Conservation (phyloP, 495 filamentous ascomycete genomes). For the Physcia stellaris region DNA sequence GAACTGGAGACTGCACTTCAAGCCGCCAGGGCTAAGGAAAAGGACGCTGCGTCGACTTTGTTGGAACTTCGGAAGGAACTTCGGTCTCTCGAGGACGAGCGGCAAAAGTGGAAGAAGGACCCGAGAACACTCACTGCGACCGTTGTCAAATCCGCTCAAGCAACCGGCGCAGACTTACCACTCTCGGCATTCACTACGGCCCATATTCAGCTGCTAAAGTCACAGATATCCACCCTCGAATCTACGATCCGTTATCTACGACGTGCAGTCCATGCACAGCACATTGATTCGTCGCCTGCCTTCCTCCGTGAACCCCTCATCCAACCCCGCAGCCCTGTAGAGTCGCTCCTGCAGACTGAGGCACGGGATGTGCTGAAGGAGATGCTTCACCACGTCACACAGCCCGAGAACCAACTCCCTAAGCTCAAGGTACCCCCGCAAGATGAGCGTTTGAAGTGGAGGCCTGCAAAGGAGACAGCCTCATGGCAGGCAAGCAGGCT, state of each 20-base stretch:
- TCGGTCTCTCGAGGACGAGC: slow-evolving; percentile 43
- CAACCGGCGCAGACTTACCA: slow-evolving; percentile 37
- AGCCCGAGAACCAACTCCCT: slow-evolving; percentile 4
- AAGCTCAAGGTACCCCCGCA: slow-evolving; percentile 3
- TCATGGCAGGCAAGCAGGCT: slow-evolving; percentile 9
- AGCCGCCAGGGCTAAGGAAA: slow-evolving; percentile 40
- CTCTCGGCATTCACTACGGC: slow-evolving; percentile 39
- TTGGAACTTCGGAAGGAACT: slow-evolving; percentile 27
- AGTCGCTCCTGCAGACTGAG: slow-evolving; percentile 5
- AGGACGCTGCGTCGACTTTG: slow-evolving; percentile 30
- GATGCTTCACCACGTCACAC: slow-evolving; percentile 9
- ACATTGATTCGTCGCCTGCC: slow-evolving; percentile 1
- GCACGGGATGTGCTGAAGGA: slow-evolving; percentile 14
- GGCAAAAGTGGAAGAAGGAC: slow-evolving; percentile 67
- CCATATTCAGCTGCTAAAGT: slow-evolving; percentile 55
- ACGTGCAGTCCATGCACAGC: slow-evolving; percentile 4
- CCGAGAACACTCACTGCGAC: too few relatives aligned
- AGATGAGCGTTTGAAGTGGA: slow-evolving; percentile 12
- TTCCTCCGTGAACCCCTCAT: slow-evolving; percentile 2
- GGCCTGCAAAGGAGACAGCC: slow-evolving; percentile 9
- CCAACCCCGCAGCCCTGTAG: not conserved
- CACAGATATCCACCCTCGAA: slow-evolving; percentile 56
- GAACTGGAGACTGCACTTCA: slow-evolving; percentile 44
- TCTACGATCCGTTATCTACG: slow-evolving; percentile 65
- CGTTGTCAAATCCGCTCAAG: slow-evolving; percentile 21